A percentile compares a stretch with the other conserved stretches of the same genome.
Evolutionary conservation across 352 stramenopile genomes (phyloP).

Genomic region (Globisporangium barbulae): DNA sequence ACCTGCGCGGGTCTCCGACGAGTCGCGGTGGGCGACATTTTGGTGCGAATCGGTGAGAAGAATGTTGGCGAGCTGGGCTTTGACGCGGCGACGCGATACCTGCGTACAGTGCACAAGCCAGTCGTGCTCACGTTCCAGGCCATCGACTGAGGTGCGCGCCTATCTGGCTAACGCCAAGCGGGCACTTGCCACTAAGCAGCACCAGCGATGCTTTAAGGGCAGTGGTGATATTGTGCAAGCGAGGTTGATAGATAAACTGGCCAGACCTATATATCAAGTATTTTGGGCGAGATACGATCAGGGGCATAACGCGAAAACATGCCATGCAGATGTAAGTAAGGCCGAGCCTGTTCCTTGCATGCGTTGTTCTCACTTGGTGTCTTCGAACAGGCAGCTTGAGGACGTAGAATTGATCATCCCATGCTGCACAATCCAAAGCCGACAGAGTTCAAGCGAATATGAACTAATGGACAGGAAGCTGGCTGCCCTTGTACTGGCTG

Average conservation of each 20-base stretch:
- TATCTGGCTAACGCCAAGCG: neutral
- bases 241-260: constrained; percentile 7
- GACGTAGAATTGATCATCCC: neutral
- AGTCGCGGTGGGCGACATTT: constrained; percentile 70
- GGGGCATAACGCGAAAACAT: neutral
- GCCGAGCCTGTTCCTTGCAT: neutral
- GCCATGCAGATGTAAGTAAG: neutral
- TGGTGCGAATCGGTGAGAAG: constrained; percentile 75
- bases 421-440: neutral
- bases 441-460: neutral
- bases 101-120: constrained; percentile 74
- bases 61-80: constrained; percentile 69
- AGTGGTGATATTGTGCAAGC: neutral
- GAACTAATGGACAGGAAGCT: neutral
- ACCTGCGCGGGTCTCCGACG: constrained; percentile 73
- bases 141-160: constrained; percentile 37
- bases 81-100: constrained; percentile 65
- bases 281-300: constrained; percentile 1
- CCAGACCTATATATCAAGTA: constrained; percentile 9
- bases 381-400: neutral
- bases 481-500: neutral
- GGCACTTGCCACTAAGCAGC: neutral
- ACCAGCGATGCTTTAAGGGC: neutral
- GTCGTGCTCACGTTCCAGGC: constrained; percentile 77
- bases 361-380: neutral